Evolutionary conservation across 2,329 filamentous ascomycete genomes (phyloP), one percentile per base, ranked within the genome.

Genomic region (Fusarium sp.): DNA sequence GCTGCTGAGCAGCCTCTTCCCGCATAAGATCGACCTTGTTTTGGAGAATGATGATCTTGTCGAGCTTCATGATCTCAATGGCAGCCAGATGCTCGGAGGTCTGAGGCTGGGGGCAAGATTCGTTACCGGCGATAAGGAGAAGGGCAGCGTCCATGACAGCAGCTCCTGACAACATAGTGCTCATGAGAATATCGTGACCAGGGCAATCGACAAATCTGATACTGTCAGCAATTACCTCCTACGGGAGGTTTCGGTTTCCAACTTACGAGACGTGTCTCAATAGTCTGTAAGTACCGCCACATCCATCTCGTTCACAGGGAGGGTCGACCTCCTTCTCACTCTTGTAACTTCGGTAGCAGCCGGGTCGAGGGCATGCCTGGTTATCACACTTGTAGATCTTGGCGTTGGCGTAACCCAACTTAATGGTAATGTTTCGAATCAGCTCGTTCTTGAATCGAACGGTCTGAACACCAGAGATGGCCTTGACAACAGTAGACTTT

Each of bases 111-210:
- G 96, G 96, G 85, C 96, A 98, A 54, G 93, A 90, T 91, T 99
- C 96, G 85, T 99, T 99, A 80, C 96, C 96, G 67, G 96, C 96
- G 79, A 99, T 98, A 57, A 99, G 88, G 58, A 99, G 89, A 65
- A 99, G 89, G 19, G 96, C 96, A 71, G 96, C 96, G 83, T 99
- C 96, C 96, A 99, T 99, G 88, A 99, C 96, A 71, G 96, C 96
- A 76, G 96, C 96, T 78, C 96, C 96, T 79, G 96, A 99, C 87
- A 99, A 91, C 96, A 99, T 99, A 77, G 96, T 99, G 84, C 95
- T 98, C 96, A 99, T 99, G 81, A 99, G 94, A 94, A 99, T 99
- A 84, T 99, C 96, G 93, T 99, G 96, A 82, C 96, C 96, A 60
- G 96, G 96, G 87, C 96, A 98, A 83, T 98, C 96, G 74, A 98